Base-by-base conservation (phyloP, 805 yeast genomes). In the Priceomyces medius region DNA sequence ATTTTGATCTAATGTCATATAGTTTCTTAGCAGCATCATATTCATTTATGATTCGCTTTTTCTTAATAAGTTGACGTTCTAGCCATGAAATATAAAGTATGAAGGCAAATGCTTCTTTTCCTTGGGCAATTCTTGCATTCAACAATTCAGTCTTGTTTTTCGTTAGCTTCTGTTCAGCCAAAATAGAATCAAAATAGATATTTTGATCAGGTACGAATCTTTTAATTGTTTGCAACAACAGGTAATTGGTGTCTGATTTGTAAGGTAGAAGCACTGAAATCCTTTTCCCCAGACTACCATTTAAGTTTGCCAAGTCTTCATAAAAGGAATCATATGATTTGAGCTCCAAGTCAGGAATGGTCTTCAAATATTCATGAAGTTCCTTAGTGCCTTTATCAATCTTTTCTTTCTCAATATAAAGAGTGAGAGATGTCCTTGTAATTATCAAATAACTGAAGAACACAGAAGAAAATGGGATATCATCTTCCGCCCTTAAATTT, bases 381-480 rank as follows among this genome's bases (percentile, higher is more conserved):
- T 65, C 61, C 2, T 27, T 20, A 6, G 53, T 37, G 1, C 67
- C 68, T 8, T 61, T 63, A 27, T 60, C 48, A 39, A 76, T 50
- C 51, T 72, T 74, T 42, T 66, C 51, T 44, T 68, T 63, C 47
- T 84, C 78, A 6, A 81, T 66, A 55, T 83, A 88, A 12, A 88
- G 63, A 3, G 57, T 54, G 2, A 81, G 76, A 2, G 54, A 50
- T 2, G 65, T 48, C 16, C 43, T 28, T 7, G 64, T 51, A 14
- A 72, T 45, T 1, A 76, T 57, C 1, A 79, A 68, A 52, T 81
- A 85, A 7, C 90, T 71, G 63, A 81, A 88, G 59, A 91, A 93
- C 2, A 89, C 91, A 0, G 98, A 97, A 54, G 84, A 83, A 58
- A 76, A 91, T 3, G 82, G 83, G 44, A 91, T 83, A 59, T 91